A percentile compares a stretch with the other conserved stretches of the same genome.
Conservation (phyloP, 2,329 filamentous ascomycete species). For the Bipolaris zeicola region DNA sequence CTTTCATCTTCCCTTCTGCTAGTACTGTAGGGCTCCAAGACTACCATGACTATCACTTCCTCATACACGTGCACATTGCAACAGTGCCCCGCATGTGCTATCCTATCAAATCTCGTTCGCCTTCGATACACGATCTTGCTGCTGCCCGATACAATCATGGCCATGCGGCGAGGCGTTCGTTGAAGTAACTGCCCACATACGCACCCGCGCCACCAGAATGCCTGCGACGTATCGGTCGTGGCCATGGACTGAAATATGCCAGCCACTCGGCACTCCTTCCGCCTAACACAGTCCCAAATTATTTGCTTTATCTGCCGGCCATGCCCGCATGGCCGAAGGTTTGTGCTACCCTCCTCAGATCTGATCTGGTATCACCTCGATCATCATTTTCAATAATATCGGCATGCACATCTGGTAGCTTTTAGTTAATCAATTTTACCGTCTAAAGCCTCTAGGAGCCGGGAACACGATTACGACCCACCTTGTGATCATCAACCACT, state of each 20-base stretch:
- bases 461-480: slow-evolving; percentile 32
- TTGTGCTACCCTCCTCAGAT: slow-evolving; percentile 38
- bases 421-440: slow-evolving; percentile 27
- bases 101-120: background rate
- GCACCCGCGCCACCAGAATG: slow-evolving; percentile 36
- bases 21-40: slow-evolving; percentile 13
- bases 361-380: slow-evolving; percentile 41
- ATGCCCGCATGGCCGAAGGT: slow-evolving; percentile 33
- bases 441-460: slow-evolving; percentile 21
- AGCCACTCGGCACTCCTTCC: slow-evolving; percentile 30
- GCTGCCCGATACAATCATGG: slow-evolving; percentile 19
- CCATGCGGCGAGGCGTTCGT: slow-evolving; percentile 27
- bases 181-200: slow-evolving; percentile 29
- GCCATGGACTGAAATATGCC: slow-evolving; percentile 20
- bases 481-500: slow-evolving; percentile 31
- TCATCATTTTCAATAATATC: slow-evolving; percentile 38
- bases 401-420: slow-evolving; percentile 35
- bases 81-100: background rate
- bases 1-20: slow-evolving; percentile 16
- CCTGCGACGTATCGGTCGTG: slow-evolving; percentile 34
- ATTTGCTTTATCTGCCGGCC: slow-evolving; percentile 32
- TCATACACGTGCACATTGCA: slow-evolving; percentile 6
- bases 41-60: slow-evolving; percentile 3
- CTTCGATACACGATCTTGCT: slow-evolving; percentile 16
- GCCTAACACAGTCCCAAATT: slow-evolving; percentile 4